A percentile compares a stretch with the other conserved stretches of the same genome.
phyloP scores from a whole-genome alignment of 2,329 filamentous ascomycete species.

The Aureobasidium sp. region DNA sequence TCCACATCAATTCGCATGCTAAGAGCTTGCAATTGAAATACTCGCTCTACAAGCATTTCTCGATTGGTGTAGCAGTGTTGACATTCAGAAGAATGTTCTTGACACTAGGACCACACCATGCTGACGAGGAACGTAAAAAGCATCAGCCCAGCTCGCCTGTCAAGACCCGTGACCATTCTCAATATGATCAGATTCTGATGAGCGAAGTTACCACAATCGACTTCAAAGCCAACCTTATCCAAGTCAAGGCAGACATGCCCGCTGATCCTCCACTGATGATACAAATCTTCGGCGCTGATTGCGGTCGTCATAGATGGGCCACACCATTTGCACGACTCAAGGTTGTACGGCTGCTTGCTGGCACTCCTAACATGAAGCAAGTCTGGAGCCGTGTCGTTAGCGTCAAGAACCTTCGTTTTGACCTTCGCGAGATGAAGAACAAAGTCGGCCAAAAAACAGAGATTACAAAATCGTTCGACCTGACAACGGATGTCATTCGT shows the following conservation, averaged over 20 bases:
- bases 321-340: conserved; percentile 72
- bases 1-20: conserved; percentile 77
- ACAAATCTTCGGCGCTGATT: conserved; percentile 75
- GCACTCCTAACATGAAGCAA: conserved; percentile 71
- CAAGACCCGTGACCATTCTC: background rate
- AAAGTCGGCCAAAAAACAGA: conserved; percentile 49
- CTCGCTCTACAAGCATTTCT: conserved; percentile 89
- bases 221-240: conserved; percentile 71
- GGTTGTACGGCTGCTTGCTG: conserved; percentile 77
- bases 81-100: conserved; percentile 15
- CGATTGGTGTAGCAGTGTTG: conserved; percentile 68
- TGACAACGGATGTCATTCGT: conserved; percentile 78
- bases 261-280: conserved; percentile 86
- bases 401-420: conserved; percentile 71
- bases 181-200: background rate
- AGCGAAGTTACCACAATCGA: conserved; percentile 73
- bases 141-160: conserved; percentile 11
- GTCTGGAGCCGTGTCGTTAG: conserved; percentile 85
- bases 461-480: conserved; percentile 73
- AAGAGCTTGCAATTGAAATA: conserved; percentile 78
- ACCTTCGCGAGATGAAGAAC: conserved; percentile 68
- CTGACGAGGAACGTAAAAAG: conserved; percentile 1
- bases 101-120: background rate
- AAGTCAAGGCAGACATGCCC: conserved; percentile 84
- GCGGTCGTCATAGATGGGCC: conserved; percentile 80